phyloP scores from a whole-genome alignment of 164 flowering plant species.

The Liquidambar formosana region DNA sequence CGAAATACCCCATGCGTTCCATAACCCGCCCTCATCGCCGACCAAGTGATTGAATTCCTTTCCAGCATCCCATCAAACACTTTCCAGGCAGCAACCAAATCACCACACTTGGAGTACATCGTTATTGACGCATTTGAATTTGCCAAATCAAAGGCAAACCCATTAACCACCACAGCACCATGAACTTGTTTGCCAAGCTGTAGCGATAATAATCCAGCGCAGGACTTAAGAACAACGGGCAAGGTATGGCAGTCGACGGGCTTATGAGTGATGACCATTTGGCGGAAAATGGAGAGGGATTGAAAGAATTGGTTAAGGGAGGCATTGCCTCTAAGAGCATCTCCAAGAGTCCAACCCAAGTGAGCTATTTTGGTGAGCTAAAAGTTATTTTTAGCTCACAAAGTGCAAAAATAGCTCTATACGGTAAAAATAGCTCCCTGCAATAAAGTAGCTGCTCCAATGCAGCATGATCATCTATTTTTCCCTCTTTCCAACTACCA shows the following conservation, averaged over 20 bases:
- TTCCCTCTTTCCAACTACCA: too few species aligned
- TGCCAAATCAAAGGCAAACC: slow-evolving; percentile 32
- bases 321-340: slow-evolving; percentile 38
- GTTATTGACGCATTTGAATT: slow-evolving; percentile 34
- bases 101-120: slow-evolving; percentile 48
- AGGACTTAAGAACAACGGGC: slow-evolving; percentile 42
- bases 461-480: too few species aligned
- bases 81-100: slow-evolving; percentile 28
- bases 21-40: slow-evolving; percentile 46
- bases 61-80: slow-evolving; percentile 49
- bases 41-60: slow-evolving; percentile 41
- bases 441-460: too few species aligned
- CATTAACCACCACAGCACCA: slow-evolving; percentile 22
- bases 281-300: slow-evolving; percentile 35
- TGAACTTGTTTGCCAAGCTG: slow-evolving; percentile 36
- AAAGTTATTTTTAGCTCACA: too few species aligned
- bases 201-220: slow-evolving; percentile 22
- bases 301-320: slow-evolving; percentile 27
- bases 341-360: too few species aligned
- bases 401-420: too few species aligned
- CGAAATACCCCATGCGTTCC: slow-evolving; percentile 32
- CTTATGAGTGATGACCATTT: slow-evolving; percentile 21
- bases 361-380: too few species aligned
- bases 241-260: slow-evolving; percentile 33
- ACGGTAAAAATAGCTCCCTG: too few species aligned